These are phyloP conservation scores for Apiospora koreana DNA, from an alignment of 2,329 filamentous ascomycete genomes.

Conservation along the genomic window DNA sequence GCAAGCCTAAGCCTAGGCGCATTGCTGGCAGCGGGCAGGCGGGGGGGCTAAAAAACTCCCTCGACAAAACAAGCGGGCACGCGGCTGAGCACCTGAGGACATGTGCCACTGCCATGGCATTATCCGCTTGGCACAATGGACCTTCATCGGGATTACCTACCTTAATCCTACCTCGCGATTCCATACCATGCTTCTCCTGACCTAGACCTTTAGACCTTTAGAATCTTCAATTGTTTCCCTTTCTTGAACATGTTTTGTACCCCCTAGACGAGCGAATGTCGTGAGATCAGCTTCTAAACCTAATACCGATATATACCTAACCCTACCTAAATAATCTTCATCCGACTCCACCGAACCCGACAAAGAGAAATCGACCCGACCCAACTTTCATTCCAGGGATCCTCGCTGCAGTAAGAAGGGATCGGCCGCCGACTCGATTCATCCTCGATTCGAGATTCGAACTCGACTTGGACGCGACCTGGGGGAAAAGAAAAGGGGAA, in stretches of 20 bases:
- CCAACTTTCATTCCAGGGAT: slow-evolving; percentile 6
- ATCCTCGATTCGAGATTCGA: too few relatives aligned
- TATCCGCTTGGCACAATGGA: slow-evolving; percentile 1
- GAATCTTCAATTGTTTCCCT: neutral
- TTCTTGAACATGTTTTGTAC: neutral
- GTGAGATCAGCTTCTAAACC: neutral
- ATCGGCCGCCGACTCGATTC: neutral
- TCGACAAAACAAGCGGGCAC: neutral
- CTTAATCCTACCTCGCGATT: neutral
- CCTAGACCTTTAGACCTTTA: neutral
- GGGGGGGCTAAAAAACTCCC: neutral
- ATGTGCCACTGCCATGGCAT: neutral
- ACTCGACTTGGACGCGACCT: neutral
- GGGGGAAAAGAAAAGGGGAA: neutral
- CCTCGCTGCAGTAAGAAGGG: neutral
- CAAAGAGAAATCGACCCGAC: neutral
- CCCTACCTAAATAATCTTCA: neutral
- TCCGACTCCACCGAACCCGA: neutral
- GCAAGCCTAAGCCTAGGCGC: too few relatives aligned
- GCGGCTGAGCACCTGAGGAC: neutral
- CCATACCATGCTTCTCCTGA: neutral
- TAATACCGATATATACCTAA: neutral
- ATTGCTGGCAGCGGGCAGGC: neutral
- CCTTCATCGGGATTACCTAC: neutral
- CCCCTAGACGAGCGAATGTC: neutral